phyloP scores from a whole-genome alignment of 1,139 yeast genomes.

The Sugiyamaella neomexicana region DNA sequence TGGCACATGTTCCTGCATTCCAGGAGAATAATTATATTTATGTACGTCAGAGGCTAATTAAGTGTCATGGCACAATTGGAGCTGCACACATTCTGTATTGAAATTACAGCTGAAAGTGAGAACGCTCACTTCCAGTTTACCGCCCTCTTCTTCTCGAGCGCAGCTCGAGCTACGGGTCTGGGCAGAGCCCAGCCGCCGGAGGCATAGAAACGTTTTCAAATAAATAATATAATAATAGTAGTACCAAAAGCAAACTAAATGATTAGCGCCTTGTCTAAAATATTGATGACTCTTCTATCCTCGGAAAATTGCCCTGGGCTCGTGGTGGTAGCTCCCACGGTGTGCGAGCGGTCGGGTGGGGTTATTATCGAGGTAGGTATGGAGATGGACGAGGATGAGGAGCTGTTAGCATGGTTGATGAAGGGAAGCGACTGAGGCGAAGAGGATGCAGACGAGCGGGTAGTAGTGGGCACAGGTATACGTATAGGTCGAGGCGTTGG shows the following conservation, averaged over 20 bases:
- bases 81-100: no score
- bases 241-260: constrained; percentile 12
- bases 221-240: constrained; percentile 11
- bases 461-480: background rate
- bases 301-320: constrained; percentile 17
- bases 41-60: no score
- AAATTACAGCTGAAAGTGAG: no score
- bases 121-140: no score
- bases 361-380: constrained; percentile 3
- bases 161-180: background rate
- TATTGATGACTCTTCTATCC: constrained; percentile 26
- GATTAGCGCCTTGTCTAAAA: constrained; percentile 25
- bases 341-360: constrained; percentile 2
- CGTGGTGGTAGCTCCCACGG: background rate
- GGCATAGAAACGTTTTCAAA: background rate
- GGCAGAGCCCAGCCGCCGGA: background rate
- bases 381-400: constrained; percentile 1
- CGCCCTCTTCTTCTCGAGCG: no score
- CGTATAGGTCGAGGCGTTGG: background rate
- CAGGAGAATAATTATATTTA: no score
- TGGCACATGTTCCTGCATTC: no score
- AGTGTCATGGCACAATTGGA: no score
- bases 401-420: background rate
- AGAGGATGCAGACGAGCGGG: constrained; percentile 1
- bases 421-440: constrained; percentile 8